Percentiles rank a stretch among this genome's conserved stretches.
Evolutionary conservation across 169 alveolate genomes (phyloP).

Genomic region (Cryptosporidium sp.): DNA sequence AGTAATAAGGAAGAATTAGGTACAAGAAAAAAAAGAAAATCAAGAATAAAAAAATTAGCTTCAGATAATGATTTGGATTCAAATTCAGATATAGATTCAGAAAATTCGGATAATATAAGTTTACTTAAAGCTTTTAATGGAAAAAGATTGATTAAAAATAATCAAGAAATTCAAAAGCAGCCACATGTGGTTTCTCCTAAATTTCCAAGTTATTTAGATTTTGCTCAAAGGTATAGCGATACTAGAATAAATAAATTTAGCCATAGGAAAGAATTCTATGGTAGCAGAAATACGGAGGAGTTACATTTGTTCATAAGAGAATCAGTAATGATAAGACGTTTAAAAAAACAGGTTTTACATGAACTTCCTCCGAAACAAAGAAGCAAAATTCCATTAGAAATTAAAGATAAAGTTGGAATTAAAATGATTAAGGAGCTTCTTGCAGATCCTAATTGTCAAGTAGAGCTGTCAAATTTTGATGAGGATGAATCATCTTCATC

Average conservation of each 20-base stretch:
- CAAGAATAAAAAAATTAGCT: neutral
- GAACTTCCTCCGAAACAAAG: constrained; percentile 95
- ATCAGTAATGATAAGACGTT: constrained; percentile 94
- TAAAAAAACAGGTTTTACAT: constrained; percentile 92
- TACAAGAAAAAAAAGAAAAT: neutral
- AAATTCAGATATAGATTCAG: neutral
- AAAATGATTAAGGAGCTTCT: constrained; percentile 50
- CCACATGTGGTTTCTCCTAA: constrained; percentile 77
- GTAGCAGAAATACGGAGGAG: constrained; percentile 87
- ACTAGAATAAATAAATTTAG: constrained; percentile 82
- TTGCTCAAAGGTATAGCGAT: constrained; percentile 86
- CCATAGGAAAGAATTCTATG: constrained; percentile 83
- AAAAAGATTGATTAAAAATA: neutral
- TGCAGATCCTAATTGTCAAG: constrained; percentile 30
- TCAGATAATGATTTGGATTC: neutral
- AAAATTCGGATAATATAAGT: neutral
- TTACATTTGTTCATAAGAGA: constrained; percentile 85
- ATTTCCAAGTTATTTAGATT: constrained; percentile 82
- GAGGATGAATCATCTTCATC: constrained; percentile 76
- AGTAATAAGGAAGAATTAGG: neutral
- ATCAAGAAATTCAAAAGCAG: neutral
- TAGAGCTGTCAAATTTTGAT: constrained; percentile 36
- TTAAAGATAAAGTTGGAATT: constrained; percentile 66
- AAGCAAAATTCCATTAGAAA: constrained; percentile 90
- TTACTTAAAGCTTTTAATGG: neutral